phyloP scores from a whole-genome alignment of 805 yeast species.

The Candida tallmaniae region DNA sequence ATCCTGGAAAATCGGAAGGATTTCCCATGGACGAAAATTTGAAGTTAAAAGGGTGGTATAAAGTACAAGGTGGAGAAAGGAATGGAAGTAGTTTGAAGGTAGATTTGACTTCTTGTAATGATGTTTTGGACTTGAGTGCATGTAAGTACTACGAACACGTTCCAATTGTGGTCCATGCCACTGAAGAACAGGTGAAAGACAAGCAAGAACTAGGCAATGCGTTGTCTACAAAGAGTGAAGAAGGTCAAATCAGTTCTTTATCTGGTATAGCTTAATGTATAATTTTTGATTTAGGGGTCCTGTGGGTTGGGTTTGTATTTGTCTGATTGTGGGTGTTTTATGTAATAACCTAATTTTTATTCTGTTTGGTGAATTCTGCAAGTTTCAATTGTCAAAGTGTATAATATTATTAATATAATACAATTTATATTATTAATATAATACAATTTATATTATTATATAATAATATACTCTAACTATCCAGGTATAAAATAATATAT shows the following conservation, averaged over 20 bases:
- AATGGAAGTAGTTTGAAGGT: background rate
- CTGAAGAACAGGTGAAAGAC: constrained; percentile 2
- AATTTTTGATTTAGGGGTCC: too few species aligned
- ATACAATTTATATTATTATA: too few species aligned
- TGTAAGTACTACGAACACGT: constrained; percentile 27
- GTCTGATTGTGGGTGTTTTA: too few species aligned
- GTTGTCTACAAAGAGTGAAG: constrained; percentile 7
- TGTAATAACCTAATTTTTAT: too few species aligned
- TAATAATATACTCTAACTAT: too few species aligned
- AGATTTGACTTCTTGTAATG: constrained; percentile 20
- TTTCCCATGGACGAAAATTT: constrained; percentile 5
- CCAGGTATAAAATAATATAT: too few species aligned
- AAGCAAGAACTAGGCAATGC: constrained; percentile 16
- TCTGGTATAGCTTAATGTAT: too few species aligned
- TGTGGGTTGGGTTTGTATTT: too few species aligned
- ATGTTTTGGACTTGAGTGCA: constrained; percentile 40
- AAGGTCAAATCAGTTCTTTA: constrained; percentile 12
- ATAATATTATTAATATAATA: too few species aligned
- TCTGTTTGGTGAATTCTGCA: too few species aligned
- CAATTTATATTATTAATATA: too few species aligned
- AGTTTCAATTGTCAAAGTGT: too few species aligned
- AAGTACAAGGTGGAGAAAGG: constrained; percentile 15
- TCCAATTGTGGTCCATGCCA: constrained; percentile 11
- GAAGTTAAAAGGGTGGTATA: constrained; percentile 37
- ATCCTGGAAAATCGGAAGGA: constrained; percentile 14